Percentiles rank a stretch among this genome's conserved stretches.
Conservation (phyloP, 495 filamentous ascomycete species). For the Trichoderma reesei region DNA sequence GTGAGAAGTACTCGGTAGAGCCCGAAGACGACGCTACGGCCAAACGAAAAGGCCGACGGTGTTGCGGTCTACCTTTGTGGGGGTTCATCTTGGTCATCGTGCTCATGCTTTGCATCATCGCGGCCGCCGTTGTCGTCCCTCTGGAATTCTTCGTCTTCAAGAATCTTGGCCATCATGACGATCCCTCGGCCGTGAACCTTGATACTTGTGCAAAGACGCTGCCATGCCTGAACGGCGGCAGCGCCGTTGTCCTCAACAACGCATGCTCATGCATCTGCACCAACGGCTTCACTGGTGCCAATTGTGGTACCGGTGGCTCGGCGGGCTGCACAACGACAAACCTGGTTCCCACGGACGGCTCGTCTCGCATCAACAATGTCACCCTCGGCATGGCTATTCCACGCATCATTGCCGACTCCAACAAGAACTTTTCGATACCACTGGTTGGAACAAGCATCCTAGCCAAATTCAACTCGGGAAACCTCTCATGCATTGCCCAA, state of each 20-base stretch:
- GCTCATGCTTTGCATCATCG: slow-evolving; percentile 61
- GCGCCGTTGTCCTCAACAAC: slow-evolving; percentile 52
- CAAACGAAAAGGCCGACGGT: slow-evolving; percentile 21
- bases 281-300: slow-evolving; percentile 73
- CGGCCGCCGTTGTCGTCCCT: slow-evolving; percentile 81
- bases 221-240: slow-evolving; percentile 72
- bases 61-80: slow-evolving; percentile 79
- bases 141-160: slow-evolving; percentile 70
- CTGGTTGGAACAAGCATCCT: slow-evolving; percentile 58
- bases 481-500: slow-evolving; percentile 67
- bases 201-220: slow-evolving; percentile 43
- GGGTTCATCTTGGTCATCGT: slow-evolving; percentile 62
- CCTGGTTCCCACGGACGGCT: slow-evolving; percentile 35
- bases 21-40: slow-evolving; percentile 6
- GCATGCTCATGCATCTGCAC: slow-evolving; percentile 79
- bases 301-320: slow-evolving; percentile 52
- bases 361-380: slow-evolving; percentile 47
- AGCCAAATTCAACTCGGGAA: slow-evolving; percentile 61
- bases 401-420: slow-evolving; percentile 52
- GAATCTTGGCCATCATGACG: slow-evolving; percentile 24
- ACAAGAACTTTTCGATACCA: slow-evolving; percentile 63
- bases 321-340: slow-evolving; percentile 63
- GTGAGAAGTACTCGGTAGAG: background rate
- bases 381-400: slow-evolving; percentile 75
- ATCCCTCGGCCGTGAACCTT: slow-evolving; percentile 23